Conservation (phyloP, 1,139 yeast genomes). For the Casaregolazyma suthepensis region DNA sequence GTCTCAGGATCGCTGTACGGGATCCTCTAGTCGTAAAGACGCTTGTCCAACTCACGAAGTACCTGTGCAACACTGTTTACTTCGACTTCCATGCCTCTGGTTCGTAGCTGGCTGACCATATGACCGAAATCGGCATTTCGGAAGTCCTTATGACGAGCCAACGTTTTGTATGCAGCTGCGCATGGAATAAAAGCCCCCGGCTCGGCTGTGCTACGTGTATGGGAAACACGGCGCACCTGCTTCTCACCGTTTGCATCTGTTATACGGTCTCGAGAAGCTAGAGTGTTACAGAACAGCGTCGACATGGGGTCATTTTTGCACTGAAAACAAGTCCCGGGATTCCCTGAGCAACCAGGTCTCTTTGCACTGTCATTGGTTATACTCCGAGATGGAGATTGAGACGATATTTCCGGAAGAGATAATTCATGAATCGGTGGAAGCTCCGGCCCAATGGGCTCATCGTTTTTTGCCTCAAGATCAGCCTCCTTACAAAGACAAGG, state of each 20-base stretch:
- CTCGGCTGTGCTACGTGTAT: slow-evolving; percentile 11
- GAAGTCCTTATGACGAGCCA: slow-evolving; percentile 74
- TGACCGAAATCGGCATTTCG: slow-evolving; percentile 65
- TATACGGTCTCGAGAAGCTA: slow-evolving; percentile 44
- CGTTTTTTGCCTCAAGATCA: slow-evolving; percentile 22
- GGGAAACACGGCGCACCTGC: slow-evolving; percentile 16
- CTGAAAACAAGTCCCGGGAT: slow-evolving; percentile 81
- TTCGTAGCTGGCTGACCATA: slow-evolving; percentile 67
- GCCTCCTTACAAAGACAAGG: slow-evolving; percentile 66
- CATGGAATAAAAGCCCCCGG: slow-evolving; percentile 69
- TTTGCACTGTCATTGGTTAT: slow-evolving; percentile 9
- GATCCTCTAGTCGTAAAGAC: slow-evolving; percentile 38
- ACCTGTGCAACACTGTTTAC: slow-evolving; percentile 82
- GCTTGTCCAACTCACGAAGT: slow-evolving; percentile 68
- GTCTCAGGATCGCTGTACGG: not conserved
- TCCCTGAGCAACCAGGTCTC: slow-evolving; percentile 63
- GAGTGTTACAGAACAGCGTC: slow-evolving; percentile 78
- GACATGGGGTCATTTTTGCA: slow-evolving; percentile 88
- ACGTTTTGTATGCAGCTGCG: slow-evolving; percentile 80
- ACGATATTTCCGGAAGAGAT: slow-evolving; percentile 11
- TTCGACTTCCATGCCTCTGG: slow-evolving; percentile 84
- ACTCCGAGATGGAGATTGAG: slow-evolving; percentile 11
- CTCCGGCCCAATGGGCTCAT: slow-evolving; percentile 62
- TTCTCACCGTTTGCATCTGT: slow-evolving; percentile 10
- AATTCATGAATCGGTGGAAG: slow-evolving; percentile 10